Conservation (phyloP, 495 filamentous ascomycete species). For the Penicillium manginii region DNA sequence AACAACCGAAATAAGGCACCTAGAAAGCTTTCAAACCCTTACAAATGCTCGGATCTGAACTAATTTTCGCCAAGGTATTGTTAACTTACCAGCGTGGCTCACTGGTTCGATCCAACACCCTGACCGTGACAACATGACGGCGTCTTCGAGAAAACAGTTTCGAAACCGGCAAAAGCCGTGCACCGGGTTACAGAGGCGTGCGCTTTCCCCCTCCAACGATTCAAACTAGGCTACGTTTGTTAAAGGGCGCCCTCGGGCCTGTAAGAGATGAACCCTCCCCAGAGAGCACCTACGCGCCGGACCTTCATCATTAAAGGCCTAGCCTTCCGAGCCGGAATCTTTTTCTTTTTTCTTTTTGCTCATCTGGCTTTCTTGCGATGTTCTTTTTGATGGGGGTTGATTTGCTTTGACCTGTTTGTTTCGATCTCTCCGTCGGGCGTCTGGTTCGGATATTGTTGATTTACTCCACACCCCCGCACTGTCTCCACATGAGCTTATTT, state of each 20-base stretch:
- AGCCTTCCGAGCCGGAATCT: not conserved
- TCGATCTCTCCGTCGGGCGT: not conserved
- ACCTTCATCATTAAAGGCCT: not conserved
- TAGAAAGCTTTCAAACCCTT: not conserved
- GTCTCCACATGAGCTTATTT: no score
- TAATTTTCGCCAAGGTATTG: not conserved
- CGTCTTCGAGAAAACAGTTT: not conserved
- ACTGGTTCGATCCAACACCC: not conserved
- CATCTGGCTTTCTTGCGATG: not conserved
- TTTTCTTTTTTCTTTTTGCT: not conserved
- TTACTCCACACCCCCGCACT: not conserved
- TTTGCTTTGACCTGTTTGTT: not conserved
- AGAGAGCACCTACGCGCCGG: not conserved
- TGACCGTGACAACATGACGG: not conserved
- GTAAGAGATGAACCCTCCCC: slow-evolving; percentile 1
- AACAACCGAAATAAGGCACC: not conserved
- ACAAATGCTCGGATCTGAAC: not conserved
- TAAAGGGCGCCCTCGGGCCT: not conserved
- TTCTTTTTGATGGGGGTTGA: not conserved
- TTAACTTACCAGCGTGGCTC: slow-evolving; percentile 2
- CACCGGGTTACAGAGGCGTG: not conserved
- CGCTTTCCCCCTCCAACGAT: not conserved
- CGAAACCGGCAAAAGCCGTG: not conserved
- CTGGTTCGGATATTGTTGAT: not conserved
- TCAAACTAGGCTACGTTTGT: slow-evolving; percentile 3